phyloP scores from a whole-genome alignment of 2,329 filamentous ascomycete species.

The Metarhizium humberi region DNA sequence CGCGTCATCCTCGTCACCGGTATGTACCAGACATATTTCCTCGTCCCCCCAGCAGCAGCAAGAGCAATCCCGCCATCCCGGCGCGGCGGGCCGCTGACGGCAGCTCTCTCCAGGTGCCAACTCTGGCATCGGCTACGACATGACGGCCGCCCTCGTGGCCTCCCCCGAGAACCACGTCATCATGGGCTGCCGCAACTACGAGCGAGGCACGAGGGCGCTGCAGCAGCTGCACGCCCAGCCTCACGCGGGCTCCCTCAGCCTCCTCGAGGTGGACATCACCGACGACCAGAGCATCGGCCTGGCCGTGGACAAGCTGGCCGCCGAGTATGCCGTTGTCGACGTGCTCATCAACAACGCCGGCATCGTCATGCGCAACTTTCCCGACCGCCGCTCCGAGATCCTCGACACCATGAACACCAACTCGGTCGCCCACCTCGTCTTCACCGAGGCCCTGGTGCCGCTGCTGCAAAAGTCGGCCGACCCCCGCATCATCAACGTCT shows the following conservation, averaged over 20 bases:
- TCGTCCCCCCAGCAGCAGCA: no score
- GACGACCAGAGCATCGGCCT: slow-evolving; percentile 46
- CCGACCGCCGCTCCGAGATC: slow-evolving; percentile 12
- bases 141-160: slow-evolving; percentile 24
- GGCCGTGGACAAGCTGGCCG: slow-evolving; percentile 40
- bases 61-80: no score
- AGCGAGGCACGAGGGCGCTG: slow-evolving; percentile 27
- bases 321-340: slow-evolving; percentile 40
- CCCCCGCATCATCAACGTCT: slow-evolving; percentile 23
- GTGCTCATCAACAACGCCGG: slow-evolving; percentile 53
- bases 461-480: slow-evolving; percentile 19
- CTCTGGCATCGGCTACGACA: slow-evolving; percentile 36
- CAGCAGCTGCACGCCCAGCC: slow-evolving; percentile 27
- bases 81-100: no score
- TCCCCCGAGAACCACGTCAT: slow-evolving; percentile 29
- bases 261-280: slow-evolving; percentile 47
- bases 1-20: slow-evolving; percentile 17
- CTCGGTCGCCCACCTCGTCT: slow-evolving; percentile 17
- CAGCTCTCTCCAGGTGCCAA: slow-evolving; percentile 24
- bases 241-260: slow-evolving; percentile 45
- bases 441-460: slow-evolving; percentile 21
- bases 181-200: slow-evolving; percentile 22
- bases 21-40: slow-evolving; percentile 4
- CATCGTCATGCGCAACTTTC: slow-evolving; percentile 39
- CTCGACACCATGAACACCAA: slow-evolving; percentile 34